Base-by-base conservation (phyloP, 257 asterid species). In the Nicotiana benthamiana region DNA sequence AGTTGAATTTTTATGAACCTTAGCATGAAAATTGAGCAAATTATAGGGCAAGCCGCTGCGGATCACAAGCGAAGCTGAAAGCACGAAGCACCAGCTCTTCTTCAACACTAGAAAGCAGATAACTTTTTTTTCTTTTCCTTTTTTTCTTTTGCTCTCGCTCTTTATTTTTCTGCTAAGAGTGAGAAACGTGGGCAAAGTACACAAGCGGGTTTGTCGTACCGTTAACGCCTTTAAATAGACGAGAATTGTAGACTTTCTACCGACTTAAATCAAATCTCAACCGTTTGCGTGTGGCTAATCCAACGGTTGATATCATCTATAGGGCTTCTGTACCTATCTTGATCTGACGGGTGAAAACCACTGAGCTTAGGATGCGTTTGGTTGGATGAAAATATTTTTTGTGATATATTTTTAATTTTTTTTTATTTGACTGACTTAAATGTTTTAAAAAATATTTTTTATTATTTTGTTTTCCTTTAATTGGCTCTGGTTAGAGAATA, bases 261-360 rank as follows among this genome's bases (percentile, higher is more conserved):
- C 82, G 85, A 75, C 87, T 46, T 46, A 13, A 0, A 18, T 51
- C 8, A 46, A 78, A 84, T 85, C 88, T 59, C 67, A 72, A 70
- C 84, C 90, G 88, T 43, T 1, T 28, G 62, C 22, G 54, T 62
- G 43, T 5, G 61, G 66, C 43, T 79, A 54, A 87, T 85, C 87
- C 83, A 72, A 88, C 90, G 92, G 88, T 3, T 9, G 28, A n/a
- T 43, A 24, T 6, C 4, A 32, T 53, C 48, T 77, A 26, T 54
- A 8, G 48, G 40, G 20, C 51, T 80, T 67, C 76, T 32, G 36
- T 32, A 4, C 36, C 5, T 36, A 36, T 36, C 43, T 36, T 6
- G 43, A 36, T 36, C 43, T 6, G 43, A 36, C 43, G 43, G 9
- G 43, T 36, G 43, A 36, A 36, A 36, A 36, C 43, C 43, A 36